Evolutionary conservation across 2,329 filamentous ascomycete species (phyloP).

Genomic region (Chaetomium olivaceum): DNA sequence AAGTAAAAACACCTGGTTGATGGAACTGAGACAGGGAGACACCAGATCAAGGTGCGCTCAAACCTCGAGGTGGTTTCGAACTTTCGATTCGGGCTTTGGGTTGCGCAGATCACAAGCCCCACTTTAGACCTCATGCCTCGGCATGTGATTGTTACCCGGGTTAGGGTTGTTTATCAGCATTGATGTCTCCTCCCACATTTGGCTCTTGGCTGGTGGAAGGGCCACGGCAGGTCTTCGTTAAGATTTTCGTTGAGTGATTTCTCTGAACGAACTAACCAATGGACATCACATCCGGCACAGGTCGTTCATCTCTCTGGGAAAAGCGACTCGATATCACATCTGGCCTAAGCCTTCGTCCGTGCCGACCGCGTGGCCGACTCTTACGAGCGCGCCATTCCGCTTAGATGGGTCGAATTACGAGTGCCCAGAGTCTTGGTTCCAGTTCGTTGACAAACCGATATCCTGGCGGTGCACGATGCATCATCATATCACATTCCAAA

Average conservation of each 20-base stretch:
- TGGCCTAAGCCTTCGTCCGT: too few species aligned
- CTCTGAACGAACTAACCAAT: too few species aligned
- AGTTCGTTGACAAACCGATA: background rate
- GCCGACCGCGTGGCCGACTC: too few species aligned
- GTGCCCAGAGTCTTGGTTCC: background rate
- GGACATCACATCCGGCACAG: background rate
- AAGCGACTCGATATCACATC: too few species aligned
- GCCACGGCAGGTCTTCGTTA: background rate
- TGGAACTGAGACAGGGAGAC: background rate
- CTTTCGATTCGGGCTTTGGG: background rate
- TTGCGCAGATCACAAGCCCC: background rate
- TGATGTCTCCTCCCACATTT: too few species aligned
- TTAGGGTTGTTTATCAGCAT: background rate
- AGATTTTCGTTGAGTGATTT: too few species aligned
- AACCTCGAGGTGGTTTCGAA: background rate
- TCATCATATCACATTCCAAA: background rate
- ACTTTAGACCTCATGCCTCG: background rate
- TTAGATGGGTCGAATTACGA: background rate
- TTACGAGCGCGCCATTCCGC: background rate
- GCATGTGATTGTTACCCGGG: background rate
- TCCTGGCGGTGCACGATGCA: background rate
- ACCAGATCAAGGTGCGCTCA: background rate
- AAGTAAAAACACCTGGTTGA: background rate
- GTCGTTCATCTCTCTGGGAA: background rate
- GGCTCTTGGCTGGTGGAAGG: too few species aligned